Base-by-base conservation (phyloP, 2,329 filamentous ascomycete genomes). In the Fusarium zealandicum region DNA sequence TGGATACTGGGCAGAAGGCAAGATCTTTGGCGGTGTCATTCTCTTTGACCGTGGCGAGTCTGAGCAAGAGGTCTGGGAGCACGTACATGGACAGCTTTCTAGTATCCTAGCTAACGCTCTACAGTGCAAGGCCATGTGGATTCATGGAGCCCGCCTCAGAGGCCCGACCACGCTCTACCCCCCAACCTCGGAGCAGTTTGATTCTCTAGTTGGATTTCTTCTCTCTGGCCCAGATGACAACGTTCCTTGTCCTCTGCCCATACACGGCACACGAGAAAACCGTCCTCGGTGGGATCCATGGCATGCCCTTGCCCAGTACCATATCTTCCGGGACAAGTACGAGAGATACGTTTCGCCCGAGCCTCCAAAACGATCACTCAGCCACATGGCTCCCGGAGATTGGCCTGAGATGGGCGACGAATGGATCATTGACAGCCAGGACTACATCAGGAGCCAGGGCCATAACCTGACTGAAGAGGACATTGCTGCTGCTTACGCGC, bases 311-410 rank as follows among this genome's bases (percentile, higher is more conserved):
- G n/a, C 45, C 35, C 3, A 31, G 30, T 43, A 31, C 4, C 54
- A 63, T 33, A 62, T 63, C 18, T 63, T 63, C 10, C 54, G 59
- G 1, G 58, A 62, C 13, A 52, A 42, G 1, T 52, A 48, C 18
- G 50, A 56, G 14, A 40, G 50, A 1, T 38, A 12, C 0, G 3
- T 58, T 0, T 12, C 35, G 0, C 8, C 43, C n/a, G 16, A 50
- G 2, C 39, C 54, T 22, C 54, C 36, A 4, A 10, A 13, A 4
- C 17, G 18, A 2, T 14, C 38, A 3, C 54, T 37, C 22, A 38
- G 22, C 9, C 22, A 25, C 8, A 20, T 11, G 4, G 31, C 50
- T 0, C 12, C 18, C 3, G 35, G 38, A 7, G 57, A 60, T 5
- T 60, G 56, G 56, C 43, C 57, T 8, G 46, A 61, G 12, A 5